Evolutionary conservation across 2,329 filamentous ascomycete species (phyloP), one percentile per base, ranked within the genome.

Genomic region (Neoscytalidium dimidiatum): DNA sequence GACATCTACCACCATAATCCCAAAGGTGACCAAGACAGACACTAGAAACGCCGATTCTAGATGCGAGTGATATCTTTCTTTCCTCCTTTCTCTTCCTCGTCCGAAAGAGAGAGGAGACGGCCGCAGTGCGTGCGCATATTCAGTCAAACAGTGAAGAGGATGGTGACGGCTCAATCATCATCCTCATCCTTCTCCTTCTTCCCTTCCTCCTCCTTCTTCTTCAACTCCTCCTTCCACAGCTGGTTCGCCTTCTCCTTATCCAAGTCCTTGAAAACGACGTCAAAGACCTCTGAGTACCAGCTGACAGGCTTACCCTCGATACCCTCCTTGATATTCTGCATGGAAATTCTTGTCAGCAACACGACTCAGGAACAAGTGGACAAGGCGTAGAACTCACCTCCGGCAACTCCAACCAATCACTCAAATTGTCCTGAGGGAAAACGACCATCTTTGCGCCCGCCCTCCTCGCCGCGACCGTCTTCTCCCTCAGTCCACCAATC

Each of bases 341-440:
- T n/a, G n/a, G 66, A 38, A 64, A 17, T 31, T 19, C 23, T 14
- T 7, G 33, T 48, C 9, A 23, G 21, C 5, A 26, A 9, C 19
- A 19, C 13, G 6, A 48, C 41, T 31, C 8, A 31, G 69, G 28
- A 26, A 64, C n/a, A 9, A 38, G 26, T 38, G 43, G 44, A 35
- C 9, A 67, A 62, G n/a, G n/a, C n/a, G n/a, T n/a, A 14, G 60
- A 62, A 85, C 92, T 78, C 86, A 97, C 95, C 85, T 97, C 90
- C 63, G 96, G 95, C 71, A 99, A 84, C 79, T 99, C 95, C 60
- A 97, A 82, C 96, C 95, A 99, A 83, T 99, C 95, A 64, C 92
- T 95, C 84, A 91, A 88, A 79, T 97, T 97, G 80, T 99, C 96
- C 70, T 89, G 87, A 28, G 95, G 95, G 85, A 99, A 99, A 68